These are phyloP conservation scores for Exophiala dermatitidis DNA, from an alignment of 2,329 filamentous ascomycete species.

Conservation along the genomic window DNA sequence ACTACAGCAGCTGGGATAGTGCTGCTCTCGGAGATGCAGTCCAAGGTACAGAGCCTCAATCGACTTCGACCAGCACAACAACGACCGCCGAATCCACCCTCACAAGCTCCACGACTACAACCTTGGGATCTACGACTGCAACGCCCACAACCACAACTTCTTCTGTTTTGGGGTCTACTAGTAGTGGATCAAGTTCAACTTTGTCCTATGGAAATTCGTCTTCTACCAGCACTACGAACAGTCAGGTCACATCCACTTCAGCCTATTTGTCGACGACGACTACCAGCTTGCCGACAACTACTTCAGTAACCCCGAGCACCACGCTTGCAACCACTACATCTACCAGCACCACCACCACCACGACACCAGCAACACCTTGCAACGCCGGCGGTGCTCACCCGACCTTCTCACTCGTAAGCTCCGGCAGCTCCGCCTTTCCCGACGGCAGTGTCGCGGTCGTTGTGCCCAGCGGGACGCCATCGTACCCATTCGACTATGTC, in stretches of 20 bases:
- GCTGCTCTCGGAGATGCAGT: not conserved
- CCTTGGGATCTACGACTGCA: too few species aligned
- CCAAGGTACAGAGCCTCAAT: not conserved
- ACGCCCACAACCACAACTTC: too few species aligned
- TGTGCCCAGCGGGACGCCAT: not conserved
- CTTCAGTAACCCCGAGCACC: not conserved
- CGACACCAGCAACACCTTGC: not conserved
- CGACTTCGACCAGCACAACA: not conserved
- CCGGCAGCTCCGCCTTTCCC: not conserved
- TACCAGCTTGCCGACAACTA: not conserved
- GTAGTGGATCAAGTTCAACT: too few species aligned
- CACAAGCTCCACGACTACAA: too few species aligned
- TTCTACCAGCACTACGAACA: too few species aligned
- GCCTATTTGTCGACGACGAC: not conserved
- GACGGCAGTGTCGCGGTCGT: not conserved
- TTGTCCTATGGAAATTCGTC: too few species aligned
- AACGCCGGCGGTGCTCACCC: slow-evolving; percentile 1
- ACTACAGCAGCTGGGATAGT: not conserved
- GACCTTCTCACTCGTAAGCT: slow-evolving; percentile 5
- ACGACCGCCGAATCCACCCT: too few species aligned
- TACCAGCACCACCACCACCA: not conserved
- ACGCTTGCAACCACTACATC: not conserved
- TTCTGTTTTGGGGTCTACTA: too few species aligned
- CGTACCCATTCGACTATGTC: slow-evolving; percentile 1
- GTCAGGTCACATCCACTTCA: too few species aligned